Base-by-base conservation (phyloP, 192 early-diverging fungal species). In the Gigaspora rosea region DNA sequence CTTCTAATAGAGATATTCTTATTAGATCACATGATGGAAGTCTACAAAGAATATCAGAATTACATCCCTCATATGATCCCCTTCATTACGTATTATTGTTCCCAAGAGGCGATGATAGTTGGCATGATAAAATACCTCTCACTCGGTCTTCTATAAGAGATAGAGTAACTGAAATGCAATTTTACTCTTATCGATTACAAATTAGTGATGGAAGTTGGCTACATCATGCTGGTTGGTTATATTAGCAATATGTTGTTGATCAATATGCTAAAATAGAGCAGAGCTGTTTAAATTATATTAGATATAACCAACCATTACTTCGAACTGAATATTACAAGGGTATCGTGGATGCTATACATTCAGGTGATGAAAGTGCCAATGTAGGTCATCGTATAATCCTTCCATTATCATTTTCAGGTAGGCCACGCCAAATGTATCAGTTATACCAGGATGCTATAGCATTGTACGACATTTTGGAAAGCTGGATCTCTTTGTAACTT, bases 401-500 rank as follows among this genome's bases (percentile, higher is more conserved):
- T 15, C 82, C 79, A 13, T 76, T 69, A 0, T 61, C 76, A 18
- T 83, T 83, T 58, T 6, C 64, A 32, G 74, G 82, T 12, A 64
- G 79, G 2, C 79, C 74, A 9, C 54, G 82, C 3, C 35, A 77
- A n/a, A 80, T 83, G 82, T 27, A 47, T 6, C 70, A 77, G 15
- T 62, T 77, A 0, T 80, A 78, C 11, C 79, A 77, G 15, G 79
- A 80, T 74, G 76, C 82, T 0, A 72, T 79, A 58, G 32, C 65
- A 82, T 82, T 59, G 76, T 78, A 1, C n/a, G 78, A 0, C 22
- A 50, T n/a, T 0, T 64, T 58, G 77, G 81, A 3, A 85, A 82
- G 66, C 81, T 79, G 0, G 81, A 85, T 62, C 62, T 82, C 10
- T 85, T 85, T 59, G 64, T 82, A 35, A 85, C 84, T 18, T 85